A percentile compares a stretch with the other conserved stretches of the same genome.
Conservation (phyloP, 805 yeast species). For the Candida maris region DNA sequence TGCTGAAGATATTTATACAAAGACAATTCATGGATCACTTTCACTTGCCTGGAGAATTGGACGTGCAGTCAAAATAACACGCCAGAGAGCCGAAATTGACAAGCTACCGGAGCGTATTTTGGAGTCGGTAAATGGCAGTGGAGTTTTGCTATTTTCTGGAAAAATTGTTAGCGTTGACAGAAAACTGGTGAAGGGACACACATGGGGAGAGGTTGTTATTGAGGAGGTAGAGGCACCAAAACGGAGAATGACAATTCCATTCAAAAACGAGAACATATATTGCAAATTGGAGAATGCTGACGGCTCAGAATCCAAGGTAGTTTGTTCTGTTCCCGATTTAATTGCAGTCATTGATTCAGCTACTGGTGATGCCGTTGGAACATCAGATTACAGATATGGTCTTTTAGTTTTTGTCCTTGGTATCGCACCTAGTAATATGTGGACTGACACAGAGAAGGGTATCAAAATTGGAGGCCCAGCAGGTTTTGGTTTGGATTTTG, state of each 20-base stretch:
- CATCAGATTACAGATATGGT: conserved; percentile 43
- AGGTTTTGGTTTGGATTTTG: conserved; percentile 31
- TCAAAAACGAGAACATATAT: conserved; percentile 44
- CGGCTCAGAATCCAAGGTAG: conserved; percentile 20
- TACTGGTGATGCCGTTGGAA: conserved; percentile 42
- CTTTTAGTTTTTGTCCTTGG: conserved; percentile 38
- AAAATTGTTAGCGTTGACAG: conserved; percentile 42
- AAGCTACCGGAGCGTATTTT: conserved; percentile 32
- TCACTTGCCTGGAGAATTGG: conserved; percentile 47
- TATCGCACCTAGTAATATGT: conserved; percentile 32
- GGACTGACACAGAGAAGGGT: conserved; percentile 34
- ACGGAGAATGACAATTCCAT: conserved; percentile 34
- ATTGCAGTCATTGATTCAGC: conserved; percentile 38
- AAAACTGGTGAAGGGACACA: conserved; percentile 39
- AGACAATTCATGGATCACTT: conserved; percentile 27
- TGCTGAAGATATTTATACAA: conserved; percentile 14
- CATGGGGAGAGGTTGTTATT: conserved; percentile 38
- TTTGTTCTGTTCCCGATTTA: conserved; percentile 41
- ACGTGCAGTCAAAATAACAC: conserved; percentile 36
- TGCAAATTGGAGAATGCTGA: conserved; percentile 22
- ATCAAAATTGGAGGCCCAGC: conserved; percentile 39
- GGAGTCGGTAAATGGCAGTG: conserved; percentile 36
- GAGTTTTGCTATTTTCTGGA: conserved; percentile 36
- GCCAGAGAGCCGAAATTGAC: conserved; percentile 32
- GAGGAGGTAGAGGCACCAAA: conserved; percentile 6